These are phyloP conservation scores for Sicyos baderoa DNA, from an alignment of 306 rosid genomes.

Conservation along the genomic window DNA sequence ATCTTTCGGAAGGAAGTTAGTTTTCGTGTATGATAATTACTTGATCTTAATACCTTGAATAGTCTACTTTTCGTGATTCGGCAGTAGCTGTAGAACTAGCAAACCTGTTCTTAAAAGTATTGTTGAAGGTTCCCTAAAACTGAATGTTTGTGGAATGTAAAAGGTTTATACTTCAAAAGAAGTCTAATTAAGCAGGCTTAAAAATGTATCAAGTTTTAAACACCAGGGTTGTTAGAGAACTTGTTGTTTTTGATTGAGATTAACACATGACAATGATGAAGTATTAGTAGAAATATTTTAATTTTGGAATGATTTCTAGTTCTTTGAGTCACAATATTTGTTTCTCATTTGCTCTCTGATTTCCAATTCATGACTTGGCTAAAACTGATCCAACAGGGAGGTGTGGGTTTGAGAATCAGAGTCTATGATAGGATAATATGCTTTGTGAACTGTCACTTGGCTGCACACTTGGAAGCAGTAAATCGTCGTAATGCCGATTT, in stretches of 20 bases:
- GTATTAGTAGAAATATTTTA: not conserved
- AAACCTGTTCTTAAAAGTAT: too few species aligned
- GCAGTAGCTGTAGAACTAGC: not conserved
- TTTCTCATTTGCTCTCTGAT: conserved; percentile 10
- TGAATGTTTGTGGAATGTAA: conserved; percentile 6
- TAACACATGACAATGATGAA: not conserved
- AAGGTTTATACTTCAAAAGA: not conserved
- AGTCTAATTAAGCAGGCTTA: not conserved
- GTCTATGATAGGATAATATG: conserved; percentile 92
- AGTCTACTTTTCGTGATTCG: not conserved
- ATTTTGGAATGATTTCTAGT: not conserved
- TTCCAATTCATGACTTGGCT: conserved; percentile 26
- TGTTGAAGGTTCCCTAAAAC: too few species aligned
- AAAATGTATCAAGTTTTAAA: not conserved
- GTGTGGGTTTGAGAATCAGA: conserved; percentile 97
- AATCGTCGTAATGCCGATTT: conserved; percentile 96
- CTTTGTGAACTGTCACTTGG: conserved; percentile 99
- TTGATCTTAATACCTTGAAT: not conserved
- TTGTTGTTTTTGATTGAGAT: conserved; percentile 11
- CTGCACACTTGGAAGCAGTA: conserved; percentile 96
- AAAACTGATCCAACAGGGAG: conserved; percentile 62
- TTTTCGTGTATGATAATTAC: not conserved
- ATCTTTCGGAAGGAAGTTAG: conserved; percentile 2
- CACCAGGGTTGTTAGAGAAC: too few species aligned
- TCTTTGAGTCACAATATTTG: not conserved